Evolutionary conservation across 305 asterid genomes (phyloP).

Genomic region (Solanum hybrid): DNA sequence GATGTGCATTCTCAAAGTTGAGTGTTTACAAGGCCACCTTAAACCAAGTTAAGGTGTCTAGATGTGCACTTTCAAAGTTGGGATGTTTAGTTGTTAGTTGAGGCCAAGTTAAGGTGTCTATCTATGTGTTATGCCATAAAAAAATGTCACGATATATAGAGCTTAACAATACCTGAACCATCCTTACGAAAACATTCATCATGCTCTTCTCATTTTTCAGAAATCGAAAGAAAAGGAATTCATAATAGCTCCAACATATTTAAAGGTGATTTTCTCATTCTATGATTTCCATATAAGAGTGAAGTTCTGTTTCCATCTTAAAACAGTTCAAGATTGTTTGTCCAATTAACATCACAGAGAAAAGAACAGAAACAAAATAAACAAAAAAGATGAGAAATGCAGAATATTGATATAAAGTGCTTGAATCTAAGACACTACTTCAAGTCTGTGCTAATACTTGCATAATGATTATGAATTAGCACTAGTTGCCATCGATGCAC

Average conservation of each 20-base stretch:
- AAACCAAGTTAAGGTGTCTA: background rate
- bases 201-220: background rate
- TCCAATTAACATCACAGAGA: background rate
- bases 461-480: no score
- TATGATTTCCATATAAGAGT: background rate
- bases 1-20: background rate
- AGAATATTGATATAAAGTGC: no score
- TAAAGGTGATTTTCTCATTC: background rate
- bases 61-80: background rate
- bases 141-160: background rate
- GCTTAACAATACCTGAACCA: background rate
- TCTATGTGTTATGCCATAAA: background rate
- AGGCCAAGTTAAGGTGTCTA: background rate
- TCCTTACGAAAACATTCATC: background rate
- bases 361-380: background rate
- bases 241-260: background rate
- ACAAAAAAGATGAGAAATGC: background rate
- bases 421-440: no score
- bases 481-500: no score
- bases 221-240: background rate
- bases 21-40: background rate
- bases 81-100: background rate
- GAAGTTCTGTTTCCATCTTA: background rate
- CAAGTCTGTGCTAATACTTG: no score
- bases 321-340: background rate